Evolutionary conservation across 169 alveolate genomes (phyloP), one percentile per base, ranked within the genome.

Genomic region (Cryptosporidium sp.): DNA sequence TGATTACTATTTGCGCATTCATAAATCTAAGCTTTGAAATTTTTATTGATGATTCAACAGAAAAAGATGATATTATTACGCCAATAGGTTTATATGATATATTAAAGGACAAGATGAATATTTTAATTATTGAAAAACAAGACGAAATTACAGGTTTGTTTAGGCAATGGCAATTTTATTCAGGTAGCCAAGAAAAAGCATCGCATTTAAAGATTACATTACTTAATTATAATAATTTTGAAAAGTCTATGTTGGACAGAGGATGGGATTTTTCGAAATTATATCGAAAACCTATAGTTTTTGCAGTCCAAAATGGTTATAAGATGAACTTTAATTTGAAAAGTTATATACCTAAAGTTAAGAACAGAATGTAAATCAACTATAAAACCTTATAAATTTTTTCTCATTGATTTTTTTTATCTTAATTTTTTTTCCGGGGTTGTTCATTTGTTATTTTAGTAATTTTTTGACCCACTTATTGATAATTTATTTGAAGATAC

Each of bases 281-380:
- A 80, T 80, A 80, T 39, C 23, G 42, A 26, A 80, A 80, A 62
- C 75, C 73, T 37, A 9, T 80, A 14, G 80, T 23, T 21, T 31
- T 80, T 62, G 60, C 80, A 42, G 14, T 80, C 33, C 60, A 80
- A 61, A 65, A 62, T 80, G 80, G 75, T 16, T 80, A 62, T 51
- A 69, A 80, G 14, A 29, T 80, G 23, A 45, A 35, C 52, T 44
- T 26, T 26, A 80, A 80, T 80, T 31, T 80, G 62, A 65, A 42
- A 26, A 31, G 39, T 16, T 80, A 80, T 39, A 9, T 80, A 10
- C 75, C 89, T 18, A 29, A 80, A 26, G 26, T 14, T 10, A 58
- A 35, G 31, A 56, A 56, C 23, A 0, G 18, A 1, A 5, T 16
- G 2, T 48, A 48, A 14, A 48, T 12, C 0, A 48, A 48, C 21